These are phyloP conservation scores for barley (Hordeum vulgare) DNA, from an alignment of 176 grass and related monocot genomes.

Conservation along the genomic window MorexV3_pseudomolecules_assembly NC_058524.1:96674620-96675119, in stretches of 20 bases:
- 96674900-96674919: conserved; percentile 35
- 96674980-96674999: conserved; percentile 32
- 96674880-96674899: conserved; percentile 28
- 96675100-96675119: conserved; percentile 1
- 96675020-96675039: conserved; percentile 25
- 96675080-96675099: conserved; percentile 22
- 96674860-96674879: neutral
- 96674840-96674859: no score
- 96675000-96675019: conserved; percentile 15
- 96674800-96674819: no score
- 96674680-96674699: no score
- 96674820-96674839: no score
- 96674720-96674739: no score
- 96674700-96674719: no score
- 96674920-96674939: conserved; percentile 25
- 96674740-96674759: no score
- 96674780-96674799: no score
- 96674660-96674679: no score
- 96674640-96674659: no score
- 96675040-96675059: neutral
- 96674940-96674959: conserved; percentile 25
- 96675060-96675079: conserved; percentile 17
- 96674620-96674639: no score
- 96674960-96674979: conserved; percentile 35
- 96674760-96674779: no score